Conservation (phyloP, 192 early-diverging fungal species). For the Coemansia sp. region DNA sequence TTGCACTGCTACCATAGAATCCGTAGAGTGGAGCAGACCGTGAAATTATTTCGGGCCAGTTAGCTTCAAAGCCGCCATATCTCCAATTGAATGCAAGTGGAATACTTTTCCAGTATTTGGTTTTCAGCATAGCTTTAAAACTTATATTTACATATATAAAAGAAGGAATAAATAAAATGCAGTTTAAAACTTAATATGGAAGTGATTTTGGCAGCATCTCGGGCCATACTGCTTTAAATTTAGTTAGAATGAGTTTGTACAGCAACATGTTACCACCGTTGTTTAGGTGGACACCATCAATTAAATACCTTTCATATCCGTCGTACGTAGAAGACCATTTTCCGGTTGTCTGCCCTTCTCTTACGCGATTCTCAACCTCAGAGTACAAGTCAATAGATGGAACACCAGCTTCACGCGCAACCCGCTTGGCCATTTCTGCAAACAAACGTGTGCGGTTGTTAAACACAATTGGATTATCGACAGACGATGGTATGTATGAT, state of each 20-base stretch:
- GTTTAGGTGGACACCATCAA: slow-evolving; percentile 62
- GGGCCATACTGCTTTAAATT: slow-evolving; percentile 12
- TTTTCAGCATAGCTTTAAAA: neutral
- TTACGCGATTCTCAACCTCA: slow-evolving; percentile 30
- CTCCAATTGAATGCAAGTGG: too few species aligned
- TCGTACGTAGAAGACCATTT: slow-evolving; percentile 9
- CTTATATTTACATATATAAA: neutral
- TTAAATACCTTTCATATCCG: slow-evolving; percentile 41
- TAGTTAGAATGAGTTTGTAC: slow-evolving; percentile 13
- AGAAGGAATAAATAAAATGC: neutral
- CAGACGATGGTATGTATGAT: neutral
- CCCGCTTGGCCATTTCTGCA: slow-evolving; percentile 45
- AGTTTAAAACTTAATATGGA: neutral
- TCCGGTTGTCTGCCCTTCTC: neutral
- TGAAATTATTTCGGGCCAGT: too few species aligned
- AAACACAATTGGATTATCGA: neutral
- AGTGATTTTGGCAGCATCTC: slow-evolving; percentile 9
- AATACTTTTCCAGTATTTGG: too few species aligned
- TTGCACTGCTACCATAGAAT: too few species aligned
- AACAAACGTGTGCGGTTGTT: slow-evolving; percentile 49
- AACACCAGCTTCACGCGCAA: slow-evolving; percentile 45
- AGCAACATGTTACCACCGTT: slow-evolving; percentile 55
- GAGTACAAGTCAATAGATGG: slow-evolving; percentile 40
- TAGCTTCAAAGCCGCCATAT: too few species aligned
- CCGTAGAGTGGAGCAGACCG: too few species aligned